Conservation (phyloP, 257 asterid genomes). For the Haberlea rhodopensis region DNA sequence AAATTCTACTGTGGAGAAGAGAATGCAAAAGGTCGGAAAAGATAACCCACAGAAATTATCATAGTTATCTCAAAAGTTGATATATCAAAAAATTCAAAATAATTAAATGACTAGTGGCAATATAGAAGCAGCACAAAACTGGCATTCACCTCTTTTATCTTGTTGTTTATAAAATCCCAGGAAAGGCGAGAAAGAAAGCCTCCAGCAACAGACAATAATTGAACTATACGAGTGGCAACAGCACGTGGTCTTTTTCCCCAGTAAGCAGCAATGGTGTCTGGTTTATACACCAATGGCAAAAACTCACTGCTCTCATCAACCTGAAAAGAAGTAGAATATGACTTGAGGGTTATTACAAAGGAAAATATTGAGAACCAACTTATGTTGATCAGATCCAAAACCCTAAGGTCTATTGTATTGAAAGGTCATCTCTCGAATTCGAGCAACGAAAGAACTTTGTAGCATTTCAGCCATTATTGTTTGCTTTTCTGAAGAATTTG, state of each 20-base stretch:
- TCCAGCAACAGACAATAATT: conserved; percentile 90
- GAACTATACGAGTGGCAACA: conserved; percentile 92
- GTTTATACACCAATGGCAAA: conserved; percentile 90
- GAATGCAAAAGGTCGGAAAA: background rate
- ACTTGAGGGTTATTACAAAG: background rate
- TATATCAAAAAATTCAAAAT: background rate
- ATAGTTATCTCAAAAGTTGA: background rate
- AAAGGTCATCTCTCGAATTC: too few relatives aligned
- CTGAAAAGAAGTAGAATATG: conserved; percentile 40
- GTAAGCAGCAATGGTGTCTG: conserved; percentile 72
- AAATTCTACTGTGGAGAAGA: background rate
- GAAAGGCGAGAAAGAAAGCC: conserved; percentile 89
- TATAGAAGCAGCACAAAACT: background rate
- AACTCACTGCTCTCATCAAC: conserved; percentile 96
- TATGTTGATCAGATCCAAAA: background rate
- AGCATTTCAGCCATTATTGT: conserved; percentile 5
- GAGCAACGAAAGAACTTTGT: too few relatives aligned
- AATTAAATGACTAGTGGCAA: conserved; percentile 12
- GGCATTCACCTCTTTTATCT: conserved; percentile 73
- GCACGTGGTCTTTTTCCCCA: conserved; percentile 99
- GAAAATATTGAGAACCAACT: background rate
- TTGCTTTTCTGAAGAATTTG: background rate
- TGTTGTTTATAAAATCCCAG: conserved; percentile 76
- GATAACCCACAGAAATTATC: conserved; percentile 2
- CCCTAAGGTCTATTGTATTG: too few relatives aligned